Percentiles rank a stretch among this genome's conserved stretches.
These are phyloP conservation scores for Meyerozyma elateridarum DNA, from an alignment of 1,139 yeast genomes.

Conservation along the genomic window DNA sequence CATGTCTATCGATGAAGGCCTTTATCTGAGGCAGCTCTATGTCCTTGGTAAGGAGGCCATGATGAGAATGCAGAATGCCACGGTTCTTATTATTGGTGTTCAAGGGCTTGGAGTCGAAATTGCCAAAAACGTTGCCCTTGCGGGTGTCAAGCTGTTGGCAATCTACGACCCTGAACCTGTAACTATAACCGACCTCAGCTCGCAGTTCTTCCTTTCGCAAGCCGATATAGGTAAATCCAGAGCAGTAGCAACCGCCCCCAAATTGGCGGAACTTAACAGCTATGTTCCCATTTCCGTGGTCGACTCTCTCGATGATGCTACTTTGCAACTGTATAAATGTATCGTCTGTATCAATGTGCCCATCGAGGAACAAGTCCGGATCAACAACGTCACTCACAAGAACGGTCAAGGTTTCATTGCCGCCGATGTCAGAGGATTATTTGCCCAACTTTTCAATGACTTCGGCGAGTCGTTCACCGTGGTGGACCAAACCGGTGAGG, in stretches of 20 bases:
- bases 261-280: constrained; percentile 75
- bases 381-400: constrained; percentile 72
- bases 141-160: constrained; percentile 93
- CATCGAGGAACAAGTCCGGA: constrained; percentile 67
- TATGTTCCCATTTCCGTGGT: constrained; percentile 85
- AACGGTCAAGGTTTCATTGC: constrained; percentile 74
- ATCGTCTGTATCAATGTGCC: constrained; percentile 78
- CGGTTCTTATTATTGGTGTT: constrained; percentile 81
- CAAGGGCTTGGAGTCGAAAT: constrained; percentile 93
- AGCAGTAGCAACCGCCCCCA: constrained; percentile 62
- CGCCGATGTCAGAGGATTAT: constrained; percentile 81
- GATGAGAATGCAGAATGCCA: constrained; percentile 93
- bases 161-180: constrained; percentile 78
- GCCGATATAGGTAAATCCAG: constrained; percentile 74
- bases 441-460: constrained; percentile 87
- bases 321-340: constrained; percentile 63
- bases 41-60: constrained; percentile 95
- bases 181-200: constrained; percentile 66
- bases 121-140: constrained; percentile 92
- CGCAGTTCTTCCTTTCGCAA: constrained; percentile 79
- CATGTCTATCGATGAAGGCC: constrained; percentile 82
- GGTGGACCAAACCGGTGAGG: constrained; percentile 88
- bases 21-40: constrained; percentile 92
- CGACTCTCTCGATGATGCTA: constrained; percentile 41
- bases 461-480: constrained; percentile 79